Percentiles rank a stretch among this genome's conserved stretches.
Evolutionary conservation across 306 rosid species (phyloP).

Genomic region (Macrotyloma uniflorum): DNA sequence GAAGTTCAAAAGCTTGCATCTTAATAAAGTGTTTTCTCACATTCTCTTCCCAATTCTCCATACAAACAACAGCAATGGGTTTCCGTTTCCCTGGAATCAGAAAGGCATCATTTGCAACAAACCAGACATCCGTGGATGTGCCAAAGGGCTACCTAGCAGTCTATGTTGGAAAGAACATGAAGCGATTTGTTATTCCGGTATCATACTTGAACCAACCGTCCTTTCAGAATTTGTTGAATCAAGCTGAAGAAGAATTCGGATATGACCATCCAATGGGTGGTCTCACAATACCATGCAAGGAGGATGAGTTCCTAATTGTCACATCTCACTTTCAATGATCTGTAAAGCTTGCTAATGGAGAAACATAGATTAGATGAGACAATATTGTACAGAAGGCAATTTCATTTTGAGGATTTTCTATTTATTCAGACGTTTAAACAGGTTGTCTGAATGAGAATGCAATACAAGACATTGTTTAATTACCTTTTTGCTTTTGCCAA

Average conservation of each 20-base stretch:
- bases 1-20: background rate
- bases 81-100: background rate
- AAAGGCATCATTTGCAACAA: background rate
- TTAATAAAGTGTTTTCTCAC: background rate
- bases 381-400: background rate
- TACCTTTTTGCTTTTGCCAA: background rate
- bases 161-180: background rate
- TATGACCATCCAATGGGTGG: background rate
- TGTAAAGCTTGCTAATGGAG: background rate
- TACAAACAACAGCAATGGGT: background rate
- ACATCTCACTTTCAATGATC: background rate
- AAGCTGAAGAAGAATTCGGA: no score
- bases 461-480: background rate
- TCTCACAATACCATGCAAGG: background rate
- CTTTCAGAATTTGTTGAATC: background rate
- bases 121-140: background rate
- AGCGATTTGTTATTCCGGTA: background rate
- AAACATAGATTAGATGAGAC: background rate
- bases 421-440: background rate
- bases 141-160: background rate
- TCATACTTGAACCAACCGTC: background rate
- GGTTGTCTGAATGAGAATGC: background rate
- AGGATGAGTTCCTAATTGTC: background rate
- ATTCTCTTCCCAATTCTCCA: background rate
- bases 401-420: background rate